Conservation (phyloP, 768 basidiomycete genomes). For the Pisolithus albus region DNA sequence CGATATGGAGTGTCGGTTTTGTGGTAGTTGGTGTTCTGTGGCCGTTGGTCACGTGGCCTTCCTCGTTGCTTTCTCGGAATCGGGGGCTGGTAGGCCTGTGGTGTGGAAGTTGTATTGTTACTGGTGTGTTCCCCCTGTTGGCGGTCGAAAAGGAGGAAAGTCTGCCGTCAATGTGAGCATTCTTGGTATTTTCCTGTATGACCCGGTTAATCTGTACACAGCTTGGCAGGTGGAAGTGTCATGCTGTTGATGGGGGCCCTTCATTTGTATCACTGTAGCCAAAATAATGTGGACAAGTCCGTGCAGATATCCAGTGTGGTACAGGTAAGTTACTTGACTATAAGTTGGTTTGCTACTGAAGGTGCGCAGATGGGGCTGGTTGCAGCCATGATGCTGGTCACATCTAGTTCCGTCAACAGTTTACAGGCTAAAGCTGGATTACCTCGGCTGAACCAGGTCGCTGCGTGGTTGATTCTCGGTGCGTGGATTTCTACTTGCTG, state of each 20-base stretch:
- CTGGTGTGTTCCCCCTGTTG: constrained; percentile 63
- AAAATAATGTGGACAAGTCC: not conserved
- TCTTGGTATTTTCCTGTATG: not conserved
- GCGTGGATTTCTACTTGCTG: constrained; percentile 12
- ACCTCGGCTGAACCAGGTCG: constrained; percentile 49
- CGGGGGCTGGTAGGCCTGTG: constrained; percentile 33
- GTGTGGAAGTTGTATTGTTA: constrained; percentile 44
- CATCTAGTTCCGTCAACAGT: constrained; percentile 48
- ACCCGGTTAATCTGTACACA: constrained; percentile 18
- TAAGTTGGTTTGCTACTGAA: not conserved
- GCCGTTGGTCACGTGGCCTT: constrained; percentile 53
- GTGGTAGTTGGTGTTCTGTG: constrained; percentile 54
- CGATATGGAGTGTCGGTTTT: constrained; percentile 67
- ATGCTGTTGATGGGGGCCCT: constrained; percentile 35
- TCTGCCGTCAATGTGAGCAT: constrained; percentile 49
- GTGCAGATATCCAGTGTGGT: constrained; percentile 7
- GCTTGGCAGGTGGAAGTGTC: constrained; percentile 40
- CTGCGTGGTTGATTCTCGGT: constrained; percentile 66
- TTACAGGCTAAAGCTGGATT: constrained; percentile 64
- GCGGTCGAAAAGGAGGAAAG: constrained; percentile 68
- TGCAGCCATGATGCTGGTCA: constrained; percentile 42
- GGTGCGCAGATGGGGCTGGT: constrained; percentile 39
- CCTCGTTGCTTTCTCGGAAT: constrained; percentile 21
- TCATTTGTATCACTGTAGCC: constrained; percentile 8
- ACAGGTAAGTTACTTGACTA: constrained; percentile 15